These are phyloP conservation scores for Tetradesmus obliquus DNA, from an alignment of 139 green algal genomes.

Conservation along the genomic window DNA sequence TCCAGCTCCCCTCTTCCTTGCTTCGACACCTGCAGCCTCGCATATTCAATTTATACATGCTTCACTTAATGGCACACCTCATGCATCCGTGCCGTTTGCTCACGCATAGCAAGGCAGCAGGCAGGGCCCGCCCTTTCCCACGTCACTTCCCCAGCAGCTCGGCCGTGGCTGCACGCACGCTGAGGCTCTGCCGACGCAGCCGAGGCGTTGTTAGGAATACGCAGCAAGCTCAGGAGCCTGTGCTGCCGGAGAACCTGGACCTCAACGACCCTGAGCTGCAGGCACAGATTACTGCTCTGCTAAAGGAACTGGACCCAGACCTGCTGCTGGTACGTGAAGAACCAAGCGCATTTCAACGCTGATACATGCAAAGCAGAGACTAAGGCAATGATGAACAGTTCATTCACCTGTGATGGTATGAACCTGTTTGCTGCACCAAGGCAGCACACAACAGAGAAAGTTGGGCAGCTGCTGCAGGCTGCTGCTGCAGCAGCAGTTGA, in stretches of 20 bases:
- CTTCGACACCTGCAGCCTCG: not conserved
- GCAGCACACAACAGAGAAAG: not conserved
- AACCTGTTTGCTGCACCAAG: not conserved
- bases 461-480: not conserved
- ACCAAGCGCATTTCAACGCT: no score
- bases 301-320: conserved; percentile 30
- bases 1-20: not conserved
- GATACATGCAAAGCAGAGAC: not conserved
- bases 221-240: not conserved
- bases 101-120: not conserved
- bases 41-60: not conserved
- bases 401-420: not conserved
- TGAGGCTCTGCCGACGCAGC: not conserved
- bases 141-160: not conserved
- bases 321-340: not conserved
- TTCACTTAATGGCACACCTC: not conserved
- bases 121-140: not conserved
- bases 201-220: no score
- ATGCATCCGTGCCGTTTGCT: not conserved
- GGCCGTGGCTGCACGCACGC: not conserved
- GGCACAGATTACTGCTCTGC: conserved; percentile 30
- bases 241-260: conserved; percentile 13
- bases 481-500: not conserved
- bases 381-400: not conserved
- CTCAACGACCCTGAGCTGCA: conserved; percentile 31